Base-by-base conservation (phyloP, 2,329 filamentous ascomycete genomes). In the Tolypocladium guangdongense region DNA sequence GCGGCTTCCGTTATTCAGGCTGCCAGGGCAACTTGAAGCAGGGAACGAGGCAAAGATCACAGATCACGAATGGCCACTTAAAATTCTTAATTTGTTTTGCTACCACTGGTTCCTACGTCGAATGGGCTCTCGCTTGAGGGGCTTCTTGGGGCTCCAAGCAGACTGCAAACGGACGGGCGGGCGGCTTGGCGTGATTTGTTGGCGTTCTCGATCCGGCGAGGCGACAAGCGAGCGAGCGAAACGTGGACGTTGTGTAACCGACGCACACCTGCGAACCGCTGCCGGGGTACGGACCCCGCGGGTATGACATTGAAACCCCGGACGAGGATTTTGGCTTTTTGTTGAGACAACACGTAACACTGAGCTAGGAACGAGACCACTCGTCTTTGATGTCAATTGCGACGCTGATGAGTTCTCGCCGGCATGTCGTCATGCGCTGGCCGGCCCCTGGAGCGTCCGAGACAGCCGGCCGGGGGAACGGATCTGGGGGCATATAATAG, bases 51-150 rank as follows among this genome's bases (percentile, higher is more conserved):
- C 27, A 32, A 33, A 46, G 32, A 47, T 18, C 43, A 47, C 27
- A 47, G 4, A n/a, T 47, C 5, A 47, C 27, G 39, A 38, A 36
- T 37, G n/a, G 27, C 51, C 51, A 54, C 64, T 63, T 60, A 61
- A 61, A 62, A 63, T 65, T 64, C 27, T 20, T 47, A 32, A 47
- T n/a, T 7, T 32, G 27, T 47, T 46, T 24, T 46, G 16, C n/a
- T n/a, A 46, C 18, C 1, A 32, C 18, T 2, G 30, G 16, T 11
- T 32, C 43, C 7, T 7, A 8, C 32, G 18, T 20, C 18, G 27
- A 32, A 32, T 2, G 16, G 18, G 2, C 18, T 20, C n/a, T 6
- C n/a, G 24, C 43, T 18, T 4, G 4, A 32, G 18, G 7, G 20
- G 24, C 43, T 5, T 7, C n/a, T 10, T n/a, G 43, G 24, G 8